phyloP scores from a whole-genome alignment of 164 flowering plant genomes.

The Hamamelis virginiana region DNA sequence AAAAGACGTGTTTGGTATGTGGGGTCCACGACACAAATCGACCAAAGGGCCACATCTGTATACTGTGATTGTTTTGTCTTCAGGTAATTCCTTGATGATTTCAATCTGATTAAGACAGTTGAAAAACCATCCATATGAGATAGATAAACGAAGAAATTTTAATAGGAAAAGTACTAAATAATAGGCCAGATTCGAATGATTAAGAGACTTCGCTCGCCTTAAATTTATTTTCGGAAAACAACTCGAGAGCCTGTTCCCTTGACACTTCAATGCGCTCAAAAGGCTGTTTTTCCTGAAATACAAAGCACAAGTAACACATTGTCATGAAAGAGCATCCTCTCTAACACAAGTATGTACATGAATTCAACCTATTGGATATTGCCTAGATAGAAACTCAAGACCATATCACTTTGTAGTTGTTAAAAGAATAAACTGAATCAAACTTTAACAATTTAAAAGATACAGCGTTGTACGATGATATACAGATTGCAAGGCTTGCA shows the following conservation, averaged over 20 bases:
- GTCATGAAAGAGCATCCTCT: background rate
- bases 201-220: constrained; percentile 47
- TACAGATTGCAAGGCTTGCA: no score
- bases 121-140: background rate
- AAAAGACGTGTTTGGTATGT: constrained; percentile 96
- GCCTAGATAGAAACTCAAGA: background rate
- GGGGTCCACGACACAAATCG: constrained; percentile 98
- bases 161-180: background rate
- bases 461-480: no score
- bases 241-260: constrained; percentile 83
- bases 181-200: background rate
- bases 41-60: constrained; percentile 98
- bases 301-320: background rate
- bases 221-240: constrained; percentile 88
- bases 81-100: constrained; percentile 87
- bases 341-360: background rate
- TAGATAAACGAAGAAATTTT: background rate
- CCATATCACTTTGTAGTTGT: background rate
- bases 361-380: background rate
- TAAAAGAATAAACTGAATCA: background rate
- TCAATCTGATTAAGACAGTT: constrained; percentile 54
- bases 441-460: no score
- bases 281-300: constrained; percentile 85
- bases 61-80: constrained; percentile 95
- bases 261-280: constrained; percentile 98